Evolutionary conservation across 2,329 filamentous ascomycete genomes (phyloP).

Genomic region (Colletotrichum australisinense): DNA sequence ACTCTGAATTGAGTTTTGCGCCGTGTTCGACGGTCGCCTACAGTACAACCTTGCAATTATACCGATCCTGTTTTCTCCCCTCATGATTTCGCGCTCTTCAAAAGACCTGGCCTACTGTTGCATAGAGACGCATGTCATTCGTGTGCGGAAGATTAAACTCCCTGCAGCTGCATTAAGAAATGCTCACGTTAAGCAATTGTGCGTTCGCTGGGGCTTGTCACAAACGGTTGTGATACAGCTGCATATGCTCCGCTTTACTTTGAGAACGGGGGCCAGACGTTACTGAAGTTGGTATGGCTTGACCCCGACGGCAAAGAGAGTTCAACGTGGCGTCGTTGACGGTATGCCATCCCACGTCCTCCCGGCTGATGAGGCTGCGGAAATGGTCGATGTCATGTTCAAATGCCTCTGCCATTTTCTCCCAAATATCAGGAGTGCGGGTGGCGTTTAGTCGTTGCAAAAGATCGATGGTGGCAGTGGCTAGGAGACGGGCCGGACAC

Average conservation of each 20-base stretch:
- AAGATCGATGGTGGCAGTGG: conserved; percentile 6
- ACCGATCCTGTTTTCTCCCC: not conserved
- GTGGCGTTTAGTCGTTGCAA: conserved; percentile 15
- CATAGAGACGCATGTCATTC: conserved; percentile 3
- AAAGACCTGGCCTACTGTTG: not conserved
- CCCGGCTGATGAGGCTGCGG: not conserved
- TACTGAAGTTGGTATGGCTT: not conserved
- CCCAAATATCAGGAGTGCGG: conserved; percentile 15
- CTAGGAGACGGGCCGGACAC: conserved; percentile 21
- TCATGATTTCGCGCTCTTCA: not conserved
- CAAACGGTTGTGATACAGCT: conserved; percentile 26
- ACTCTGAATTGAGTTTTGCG: not conserved
- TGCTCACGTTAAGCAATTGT: conserved; percentile 12
- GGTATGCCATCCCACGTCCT: not conserved
- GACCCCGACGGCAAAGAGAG: not conserved
- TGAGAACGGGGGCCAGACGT: not conserved
- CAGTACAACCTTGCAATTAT: not conserved
- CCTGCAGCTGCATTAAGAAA: conserved; percentile 4
- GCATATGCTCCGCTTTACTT: conserved; percentile 20
- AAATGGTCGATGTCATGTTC: not conserved
- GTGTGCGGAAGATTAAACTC: conserved; percentile 12
- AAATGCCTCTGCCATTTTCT: not conserved
- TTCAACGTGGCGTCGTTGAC: not conserved
- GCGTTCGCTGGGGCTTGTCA: conserved; percentile 18
- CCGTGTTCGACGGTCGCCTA: not conserved